phyloP scores from a whole-genome alignment of 768 basidiomycete genomes.

The Phlebiopsis flavidoalba region DNA sequence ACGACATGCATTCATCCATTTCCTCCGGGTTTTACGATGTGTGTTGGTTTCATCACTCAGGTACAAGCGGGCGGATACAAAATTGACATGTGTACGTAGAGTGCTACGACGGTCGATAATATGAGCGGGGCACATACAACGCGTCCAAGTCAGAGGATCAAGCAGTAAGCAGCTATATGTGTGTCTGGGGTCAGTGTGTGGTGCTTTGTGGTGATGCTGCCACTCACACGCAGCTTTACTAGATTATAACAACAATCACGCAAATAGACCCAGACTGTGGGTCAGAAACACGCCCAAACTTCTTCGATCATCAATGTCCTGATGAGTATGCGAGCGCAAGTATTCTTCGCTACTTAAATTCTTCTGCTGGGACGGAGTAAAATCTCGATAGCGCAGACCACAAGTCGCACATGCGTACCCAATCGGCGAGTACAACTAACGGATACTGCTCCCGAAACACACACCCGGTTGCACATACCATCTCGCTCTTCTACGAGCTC shows the following conservation, averaged over 20 bases:
- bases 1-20: constrained; percentile 12
- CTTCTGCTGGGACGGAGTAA: constrained; percentile 32
- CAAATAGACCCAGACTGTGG: constrained; percentile 13
- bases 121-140: constrained; percentile 12
- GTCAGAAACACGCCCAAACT: constrained; percentile 14
- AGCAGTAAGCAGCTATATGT: constrained; percentile 14
- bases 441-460: constrained; percentile 12
- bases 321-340: constrained; percentile 22
- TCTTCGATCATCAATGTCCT: constrained; percentile 20
- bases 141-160: constrained; percentile 10
- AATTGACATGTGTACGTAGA: constrained; percentile 3
- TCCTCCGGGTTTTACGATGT: constrained; percentile 9
- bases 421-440: constrained; percentile 13
- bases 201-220: background rate
- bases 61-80: background rate
- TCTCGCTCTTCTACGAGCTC: constrained; percentile 16
- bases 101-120: constrained; percentile 14
- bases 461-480: constrained; percentile 13
- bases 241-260: constrained; percentile 14
- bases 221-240: background rate
- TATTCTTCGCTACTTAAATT: constrained; percentile 26
- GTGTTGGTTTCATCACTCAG: background rate
- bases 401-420: constrained; percentile 30
- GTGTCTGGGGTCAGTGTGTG: constrained; percentile 11
- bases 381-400: constrained; percentile 32